Conservation (phyloP, 176 grass and related monocot genomes). For the Dendrocalamus sinicus region DNA sequence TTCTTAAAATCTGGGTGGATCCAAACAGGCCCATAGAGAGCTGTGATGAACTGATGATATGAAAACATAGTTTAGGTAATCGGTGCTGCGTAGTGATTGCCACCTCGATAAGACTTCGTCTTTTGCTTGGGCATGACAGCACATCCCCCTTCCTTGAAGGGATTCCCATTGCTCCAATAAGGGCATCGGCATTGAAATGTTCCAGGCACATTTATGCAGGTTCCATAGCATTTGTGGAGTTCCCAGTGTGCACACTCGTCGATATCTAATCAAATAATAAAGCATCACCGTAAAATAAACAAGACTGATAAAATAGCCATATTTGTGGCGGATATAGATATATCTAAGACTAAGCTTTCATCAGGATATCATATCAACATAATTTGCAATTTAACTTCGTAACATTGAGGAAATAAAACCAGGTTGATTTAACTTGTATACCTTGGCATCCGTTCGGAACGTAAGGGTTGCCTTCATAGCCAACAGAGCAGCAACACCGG, state of each 20-base stretch:
- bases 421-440: conserved; percentile 26
- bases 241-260: background rate
- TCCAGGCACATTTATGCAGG: conserved; percentile 12
- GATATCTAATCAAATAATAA: conserved; percentile 26
- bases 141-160: background rate
- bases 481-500: conserved; percentile 49
- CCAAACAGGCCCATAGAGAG: no score
- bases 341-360: background rate
- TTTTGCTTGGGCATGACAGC: no score
- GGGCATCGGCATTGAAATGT: conserved; percentile 18
- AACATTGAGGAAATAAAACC: background rate
- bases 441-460: conserved; percentile 49
- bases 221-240: conserved; percentile 1
- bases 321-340: background rate
- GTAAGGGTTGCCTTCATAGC: conserved; percentile 62
- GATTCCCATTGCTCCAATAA: background rate
- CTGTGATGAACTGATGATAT: background rate
- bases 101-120: conserved; percentile 14
- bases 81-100: background rate
- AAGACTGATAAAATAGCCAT: background rate
- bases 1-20: no score
- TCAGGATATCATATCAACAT: background rate
- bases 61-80: background rate
- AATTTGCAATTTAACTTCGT: background rate
- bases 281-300: background rate